phyloP scores from a whole-genome alignment of 768 basidiomycete genomes.

The Kondoa subrosea region DNA sequence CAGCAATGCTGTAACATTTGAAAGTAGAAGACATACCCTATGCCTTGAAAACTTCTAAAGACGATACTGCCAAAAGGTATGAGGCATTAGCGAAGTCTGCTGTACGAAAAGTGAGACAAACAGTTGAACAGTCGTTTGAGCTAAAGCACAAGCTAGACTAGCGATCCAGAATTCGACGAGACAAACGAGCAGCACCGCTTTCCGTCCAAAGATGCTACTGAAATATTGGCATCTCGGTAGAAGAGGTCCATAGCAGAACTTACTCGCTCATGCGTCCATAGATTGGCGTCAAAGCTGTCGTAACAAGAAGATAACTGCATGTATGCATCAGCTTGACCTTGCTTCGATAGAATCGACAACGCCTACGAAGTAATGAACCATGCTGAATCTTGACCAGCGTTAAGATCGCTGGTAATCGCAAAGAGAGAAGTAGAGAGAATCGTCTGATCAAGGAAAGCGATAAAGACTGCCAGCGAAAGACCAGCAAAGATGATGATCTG shows the following conservation, averaged over 20 bases:
- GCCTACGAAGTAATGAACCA: no score
- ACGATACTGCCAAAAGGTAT: conserved; percentile 6
- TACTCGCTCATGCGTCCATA: not conserved
- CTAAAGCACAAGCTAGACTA: not conserved
- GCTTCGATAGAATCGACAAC: no score
- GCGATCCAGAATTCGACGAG: not conserved
- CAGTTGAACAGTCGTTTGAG: not conserved
- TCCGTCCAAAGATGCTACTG: not conserved
- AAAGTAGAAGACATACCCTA: conserved; percentile 7
- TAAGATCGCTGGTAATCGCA: not conserved
- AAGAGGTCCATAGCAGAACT: not conserved
- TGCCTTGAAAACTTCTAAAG: conserved; percentile 16
- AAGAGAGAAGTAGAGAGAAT: not conserved
- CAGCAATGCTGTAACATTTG: not conserved
- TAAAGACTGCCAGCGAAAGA: not conserved
- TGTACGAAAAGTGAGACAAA: no score
- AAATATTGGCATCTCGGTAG: not conserved
- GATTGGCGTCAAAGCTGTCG: not conserved
- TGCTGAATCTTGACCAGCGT: not conserved
- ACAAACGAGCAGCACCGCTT: not conserved
- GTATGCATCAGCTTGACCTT: no score
- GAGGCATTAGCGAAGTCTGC: no score
- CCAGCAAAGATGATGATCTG: no score
- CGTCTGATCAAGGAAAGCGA: not conserved
- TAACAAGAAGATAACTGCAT: not conserved